Conservation (phyloP, 768 basidiomycete genomes). For the Leucogyrophana mollusca region DNA sequence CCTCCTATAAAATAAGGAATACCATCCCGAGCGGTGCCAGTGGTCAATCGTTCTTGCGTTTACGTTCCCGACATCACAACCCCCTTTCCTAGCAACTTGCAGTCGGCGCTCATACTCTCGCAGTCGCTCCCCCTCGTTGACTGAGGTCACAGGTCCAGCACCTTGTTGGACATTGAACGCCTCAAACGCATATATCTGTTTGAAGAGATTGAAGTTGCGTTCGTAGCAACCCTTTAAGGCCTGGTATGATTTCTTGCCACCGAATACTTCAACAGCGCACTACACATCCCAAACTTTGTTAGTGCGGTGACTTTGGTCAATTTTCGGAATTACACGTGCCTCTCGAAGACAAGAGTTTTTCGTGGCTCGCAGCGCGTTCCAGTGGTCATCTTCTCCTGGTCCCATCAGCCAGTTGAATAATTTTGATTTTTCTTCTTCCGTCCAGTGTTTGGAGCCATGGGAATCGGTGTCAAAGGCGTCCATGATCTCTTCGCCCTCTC, state of each 20-base stretch:
- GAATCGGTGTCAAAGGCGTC: conserved; percentile 32
- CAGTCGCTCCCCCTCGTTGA: conserved; percentile 62
- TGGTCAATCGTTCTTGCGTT: conserved; percentile 74
- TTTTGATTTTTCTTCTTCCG: conserved; percentile 77
- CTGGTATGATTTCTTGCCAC: conserved; percentile 77
- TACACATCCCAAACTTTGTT: conserved; percentile 22
- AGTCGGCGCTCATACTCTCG: conserved; percentile 73
- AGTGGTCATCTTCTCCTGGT: conserved; percentile 67
- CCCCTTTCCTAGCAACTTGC: conserved; percentile 60
- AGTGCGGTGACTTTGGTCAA: conserved; percentile 3
- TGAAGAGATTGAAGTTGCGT: conserved; percentile 82
- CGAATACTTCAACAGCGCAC: conserved; percentile 73
- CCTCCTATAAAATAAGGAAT: conserved; percentile 69
- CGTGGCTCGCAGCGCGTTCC: conserved; percentile 73
- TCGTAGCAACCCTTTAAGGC: conserved; percentile 85
- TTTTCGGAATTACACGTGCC: conserved; percentile 34
- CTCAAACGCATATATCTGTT: conserved; percentile 77
- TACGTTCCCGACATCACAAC: conserved; percentile 72
- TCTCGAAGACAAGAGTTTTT: conserved; percentile 84
- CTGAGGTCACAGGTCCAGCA: conserved; percentile 35
- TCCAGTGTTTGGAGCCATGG: conserved; percentile 81
- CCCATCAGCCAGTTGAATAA: conserved; percentile 82
- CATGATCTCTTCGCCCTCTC: conserved; percentile 25
- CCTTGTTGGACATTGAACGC: conserved; percentile 37
- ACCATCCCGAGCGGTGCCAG: conserved; percentile 80